phyloP scores from a whole-genome alignment of 2,329 filamentous ascomycete species.

The Diaporthe citrichinensis region DNA sequence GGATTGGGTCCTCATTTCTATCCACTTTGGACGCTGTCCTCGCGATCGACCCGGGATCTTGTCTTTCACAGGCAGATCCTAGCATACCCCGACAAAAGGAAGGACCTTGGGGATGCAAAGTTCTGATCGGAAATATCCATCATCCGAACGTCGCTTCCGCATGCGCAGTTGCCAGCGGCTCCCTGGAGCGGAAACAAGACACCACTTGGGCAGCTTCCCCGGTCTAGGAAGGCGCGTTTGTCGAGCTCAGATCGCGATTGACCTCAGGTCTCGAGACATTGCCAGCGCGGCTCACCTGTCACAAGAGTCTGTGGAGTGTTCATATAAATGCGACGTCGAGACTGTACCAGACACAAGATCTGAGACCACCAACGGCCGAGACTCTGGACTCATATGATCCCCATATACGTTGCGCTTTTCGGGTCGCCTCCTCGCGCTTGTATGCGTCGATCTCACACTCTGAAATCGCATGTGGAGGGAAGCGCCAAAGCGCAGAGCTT shows the following conservation, averaged over 20 bases:
- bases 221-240: not conserved
- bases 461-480: not conserved
- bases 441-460: not conserved
- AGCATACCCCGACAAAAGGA: not conserved
- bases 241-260: not conserved
- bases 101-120: not conserved
- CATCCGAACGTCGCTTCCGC: not conserved
- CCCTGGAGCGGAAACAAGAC: not conserved
- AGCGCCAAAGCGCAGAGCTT: not conserved
- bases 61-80: not conserved
- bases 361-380: constrained; percentile 32
- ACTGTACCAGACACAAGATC: constrained; percentile 10
- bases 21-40: not conserved
- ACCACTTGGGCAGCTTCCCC: not conserved
- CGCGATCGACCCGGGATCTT: not conserved
- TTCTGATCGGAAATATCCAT: not conserved
- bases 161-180: not conserved
- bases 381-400: constrained; percentile 21
- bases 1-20: no score
- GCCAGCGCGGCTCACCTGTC: not conserved
- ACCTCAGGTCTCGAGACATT: constrained; percentile 8
- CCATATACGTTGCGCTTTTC: not conserved
- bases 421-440: not conserved
- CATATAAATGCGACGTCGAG: constrained; percentile 23
- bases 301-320: constrained; percentile 1